Conservation (phyloP, 371 early-diverging fungal genomes). For the Paraphysoderma sedebokerense region DNA sequence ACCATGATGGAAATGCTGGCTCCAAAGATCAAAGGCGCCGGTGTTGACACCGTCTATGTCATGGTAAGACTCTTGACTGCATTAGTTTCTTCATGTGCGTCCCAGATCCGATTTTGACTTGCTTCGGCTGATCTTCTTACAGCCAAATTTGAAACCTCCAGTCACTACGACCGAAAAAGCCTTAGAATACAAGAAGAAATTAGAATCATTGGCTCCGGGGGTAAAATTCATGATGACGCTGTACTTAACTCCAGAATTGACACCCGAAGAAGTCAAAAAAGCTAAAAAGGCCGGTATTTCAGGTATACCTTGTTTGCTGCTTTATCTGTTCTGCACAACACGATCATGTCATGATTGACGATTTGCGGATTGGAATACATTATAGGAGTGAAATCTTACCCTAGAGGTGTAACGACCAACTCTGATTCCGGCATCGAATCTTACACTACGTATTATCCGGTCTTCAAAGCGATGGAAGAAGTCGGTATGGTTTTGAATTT, state of each 20-base stretch:
- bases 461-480: constrained; percentile 90
- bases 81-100: neutral
- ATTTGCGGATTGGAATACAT: too few species aligned
- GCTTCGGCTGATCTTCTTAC: neutral
- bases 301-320: constrained; percentile 18
- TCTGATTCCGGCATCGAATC: constrained; percentile 83
- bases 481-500: constrained; percentile 82
- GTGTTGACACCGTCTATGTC: constrained; percentile 75
- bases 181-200: constrained; percentile 56
- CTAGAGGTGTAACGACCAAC: constrained; percentile 95
- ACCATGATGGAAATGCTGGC: constrained; percentile 80
- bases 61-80: constrained; percentile 44
- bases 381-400: constrained; percentile 86
- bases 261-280: constrained; percentile 72
- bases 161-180: constrained; percentile 74
- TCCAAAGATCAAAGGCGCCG: constrained; percentile 58
- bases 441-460: constrained; percentile 74
- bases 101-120: neutral
- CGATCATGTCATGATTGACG: neutral
- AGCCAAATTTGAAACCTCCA: constrained; percentile 89
- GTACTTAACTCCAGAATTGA: constrained; percentile 72
- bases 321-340: neutral
- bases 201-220: constrained; percentile 63
- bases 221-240: constrained; percentile 86
- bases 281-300: constrained; percentile 73